Evolutionary conservation across 192 early-diverging fungal genomes (phyloP).

Genomic region (Funneliformis mosseae): DNA sequence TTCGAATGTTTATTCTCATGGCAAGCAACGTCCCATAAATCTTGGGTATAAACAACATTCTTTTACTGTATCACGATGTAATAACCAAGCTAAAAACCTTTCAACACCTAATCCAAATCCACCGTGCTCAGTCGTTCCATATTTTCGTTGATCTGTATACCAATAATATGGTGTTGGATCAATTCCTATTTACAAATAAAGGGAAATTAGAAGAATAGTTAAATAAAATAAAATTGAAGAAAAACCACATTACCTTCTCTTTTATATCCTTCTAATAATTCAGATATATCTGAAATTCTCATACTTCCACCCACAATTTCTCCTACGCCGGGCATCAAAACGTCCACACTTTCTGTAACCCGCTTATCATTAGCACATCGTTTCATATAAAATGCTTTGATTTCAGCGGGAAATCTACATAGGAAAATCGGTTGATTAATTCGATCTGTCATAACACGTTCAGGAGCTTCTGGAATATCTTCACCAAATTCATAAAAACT

Average conservation of each 20-base stretch:
- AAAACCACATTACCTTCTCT: conserved; percentile 61
- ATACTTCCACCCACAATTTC: conserved; percentile 99
- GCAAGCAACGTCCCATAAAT: conserved; percentile 83
- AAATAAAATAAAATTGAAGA: too few relatives aligned
- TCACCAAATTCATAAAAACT: conserved; percentile 94
- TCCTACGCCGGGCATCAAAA: conserved; percentile 97
- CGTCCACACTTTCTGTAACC: conserved; percentile 95
- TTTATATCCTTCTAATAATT: conserved; percentile 80
- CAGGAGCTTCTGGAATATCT: conserved; percentile 98
- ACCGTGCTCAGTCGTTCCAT: conserved; percentile 93
- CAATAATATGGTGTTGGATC: conserved; percentile 97
- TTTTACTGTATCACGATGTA: conserved; percentile 86
- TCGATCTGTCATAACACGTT: conserved; percentile 98
- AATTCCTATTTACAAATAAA: conserved; percentile 53
- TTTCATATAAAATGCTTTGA: conserved; percentile 99
- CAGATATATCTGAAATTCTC: conserved; percentile 87
- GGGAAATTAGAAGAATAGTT: neutral
- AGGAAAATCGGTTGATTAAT: conserved; percentile 95
- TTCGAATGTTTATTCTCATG: conserved; percentile 35
- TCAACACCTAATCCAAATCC: conserved; percentile 98
- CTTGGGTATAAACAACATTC: conserved; percentile 93
- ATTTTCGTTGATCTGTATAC: conserved; percentile 99
- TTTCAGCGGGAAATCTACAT: conserved; percentile 94
- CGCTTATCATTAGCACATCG: conserved; percentile 75
- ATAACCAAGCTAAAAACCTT: conserved; percentile 96